Evolutionary conservation across 495 filamentous ascomycete species (phyloP), one percentile per base, ranked within the genome.

Genomic region (Chaetomium tenue): DNA sequence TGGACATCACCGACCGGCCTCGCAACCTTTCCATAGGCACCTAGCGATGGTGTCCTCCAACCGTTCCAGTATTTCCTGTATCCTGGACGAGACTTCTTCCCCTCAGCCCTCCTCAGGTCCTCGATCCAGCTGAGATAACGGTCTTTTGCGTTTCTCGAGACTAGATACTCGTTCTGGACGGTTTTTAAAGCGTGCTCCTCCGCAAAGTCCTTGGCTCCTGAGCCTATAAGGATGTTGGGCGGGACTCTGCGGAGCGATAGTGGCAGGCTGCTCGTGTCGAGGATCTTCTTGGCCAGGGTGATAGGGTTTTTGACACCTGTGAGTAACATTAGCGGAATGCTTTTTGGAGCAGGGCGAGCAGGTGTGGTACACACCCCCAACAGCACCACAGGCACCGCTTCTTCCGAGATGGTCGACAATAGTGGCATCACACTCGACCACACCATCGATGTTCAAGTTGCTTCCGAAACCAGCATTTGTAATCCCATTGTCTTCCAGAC

Each of bases 401-500:
- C 91, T 86, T 13, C 94, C 94, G 52, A 86, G 79, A 70, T 97
- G 91, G 70, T 98, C 92, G 44, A 98, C 88, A 44, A 98, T 85
- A 0, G 90, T 90, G 40, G 94, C 95, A 77, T 98, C 94, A 70
- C 92, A 92, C 72, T 98, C 95, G 26, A 97, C 94, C 18, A 86
- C 84, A 3, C 94, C 94, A 66, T 97, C 88, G 57, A 93, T 87
- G 53, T 88, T 86, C n/a, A 97, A 77, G 70, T 98, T 98, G 77
- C 95, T 98, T 39, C 95, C 95, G 69, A 88, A 97, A 18, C 95
- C 94, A 18, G 93, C 88, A 75, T 98, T 98, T 25, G 95, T 98
- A 70, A 98, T 96, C 67, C 96, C 91, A 52, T 88, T 86, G 71
- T 98, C 90, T 74, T 98, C 94, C 44, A 98, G 83, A 20, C 89